phyloP scores from a whole-genome alignment of 2,329 filamentous ascomycete genomes.

The Cladophialophora chaetospira region DNA sequence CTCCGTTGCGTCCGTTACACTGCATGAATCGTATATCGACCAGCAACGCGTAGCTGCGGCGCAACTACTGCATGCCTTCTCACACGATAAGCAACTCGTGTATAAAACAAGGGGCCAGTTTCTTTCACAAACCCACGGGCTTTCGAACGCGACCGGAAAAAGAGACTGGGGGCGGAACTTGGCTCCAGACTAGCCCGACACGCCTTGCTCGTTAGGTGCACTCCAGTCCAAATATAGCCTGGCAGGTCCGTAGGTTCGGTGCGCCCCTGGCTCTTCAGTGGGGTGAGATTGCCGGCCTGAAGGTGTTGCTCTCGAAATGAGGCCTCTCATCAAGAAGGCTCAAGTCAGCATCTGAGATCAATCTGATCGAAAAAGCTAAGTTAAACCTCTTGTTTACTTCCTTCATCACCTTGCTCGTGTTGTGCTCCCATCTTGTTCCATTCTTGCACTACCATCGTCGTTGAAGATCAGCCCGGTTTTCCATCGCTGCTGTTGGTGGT shows the following conservation, averaged over 20 bases:
- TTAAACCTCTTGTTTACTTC: constrained; percentile 2
- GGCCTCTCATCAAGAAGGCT: too few relatives aligned
- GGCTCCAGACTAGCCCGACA: background rate
- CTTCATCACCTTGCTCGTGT: background rate
- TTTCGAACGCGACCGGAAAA: background rate
- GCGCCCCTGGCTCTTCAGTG: background rate
- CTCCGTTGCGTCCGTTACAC: too few relatives aligned
- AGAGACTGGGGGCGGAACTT: background rate
- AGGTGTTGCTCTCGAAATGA: too few relatives aligned
- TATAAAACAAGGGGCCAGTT: background rate
- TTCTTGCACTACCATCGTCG: too few relatives aligned
- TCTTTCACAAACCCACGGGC: background rate
- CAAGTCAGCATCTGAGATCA: constrained; percentile 2
- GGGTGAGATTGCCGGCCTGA: constrained; percentile 1
- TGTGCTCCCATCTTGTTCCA: background rate
- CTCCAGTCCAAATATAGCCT: background rate
- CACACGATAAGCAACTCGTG: too few relatives aligned
- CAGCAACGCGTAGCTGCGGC: too few relatives aligned
- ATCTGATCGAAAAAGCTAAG: constrained; percentile 9
- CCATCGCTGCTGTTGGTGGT: background rate
- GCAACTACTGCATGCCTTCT: too few relatives aligned
- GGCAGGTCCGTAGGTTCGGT: background rate
- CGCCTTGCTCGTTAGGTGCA: background rate
- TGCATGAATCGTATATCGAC: too few relatives aligned
- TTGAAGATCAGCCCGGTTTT: too few relatives aligned